phyloP scores from a whole-genome alignment of 2,329 filamentous ascomycete species.

The Neurospora crassa region DNA sequence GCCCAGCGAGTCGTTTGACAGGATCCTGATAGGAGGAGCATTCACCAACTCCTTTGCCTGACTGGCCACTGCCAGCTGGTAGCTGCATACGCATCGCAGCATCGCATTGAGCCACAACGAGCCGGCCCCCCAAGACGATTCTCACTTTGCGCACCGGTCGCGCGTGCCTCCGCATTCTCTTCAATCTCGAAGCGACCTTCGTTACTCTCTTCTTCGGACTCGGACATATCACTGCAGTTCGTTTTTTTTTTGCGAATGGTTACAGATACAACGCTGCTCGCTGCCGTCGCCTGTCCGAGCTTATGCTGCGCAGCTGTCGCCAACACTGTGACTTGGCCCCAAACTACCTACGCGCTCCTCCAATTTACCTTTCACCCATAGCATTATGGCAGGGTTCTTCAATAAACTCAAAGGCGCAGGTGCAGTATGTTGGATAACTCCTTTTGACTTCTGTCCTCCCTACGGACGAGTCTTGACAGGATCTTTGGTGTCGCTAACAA shows the following conservation, averaged over 20 bases:
- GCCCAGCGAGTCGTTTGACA: neutral
- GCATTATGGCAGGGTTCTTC: conserved; percentile 46
- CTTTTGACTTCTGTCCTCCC: neutral
- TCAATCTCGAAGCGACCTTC: neutral
- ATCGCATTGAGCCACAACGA: neutral
- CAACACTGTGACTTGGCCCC: conserved; percentile 6
- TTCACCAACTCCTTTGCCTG: neutral
- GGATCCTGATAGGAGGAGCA: neutral
- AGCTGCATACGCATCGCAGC: neutral
- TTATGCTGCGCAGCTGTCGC: conserved; percentile 2
- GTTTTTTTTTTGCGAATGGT: conserved; percentile 7
- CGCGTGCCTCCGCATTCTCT: neutral
- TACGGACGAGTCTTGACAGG: neutral
- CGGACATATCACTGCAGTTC: neutral
- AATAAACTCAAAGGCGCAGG: conserved; percentile 48
- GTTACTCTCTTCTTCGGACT: neutral
- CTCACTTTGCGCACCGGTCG: neutral
- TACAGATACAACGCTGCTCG: neutral
- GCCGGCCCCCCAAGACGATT: neutral
- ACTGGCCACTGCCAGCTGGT: neutral
- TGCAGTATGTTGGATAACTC: conserved; percentile 35
- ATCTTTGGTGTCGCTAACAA: conserved; percentile 16
- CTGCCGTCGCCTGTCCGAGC: conserved; percentile 2
- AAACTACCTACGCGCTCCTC: conserved; percentile 11
- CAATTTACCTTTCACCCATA: conserved; percentile 9